A percentile compares a stretch with the other conserved stretches of the same genome.
Conservation (phyloP, 306 rosid genomes). For the Cucurbita argyrosperma region DNA sequence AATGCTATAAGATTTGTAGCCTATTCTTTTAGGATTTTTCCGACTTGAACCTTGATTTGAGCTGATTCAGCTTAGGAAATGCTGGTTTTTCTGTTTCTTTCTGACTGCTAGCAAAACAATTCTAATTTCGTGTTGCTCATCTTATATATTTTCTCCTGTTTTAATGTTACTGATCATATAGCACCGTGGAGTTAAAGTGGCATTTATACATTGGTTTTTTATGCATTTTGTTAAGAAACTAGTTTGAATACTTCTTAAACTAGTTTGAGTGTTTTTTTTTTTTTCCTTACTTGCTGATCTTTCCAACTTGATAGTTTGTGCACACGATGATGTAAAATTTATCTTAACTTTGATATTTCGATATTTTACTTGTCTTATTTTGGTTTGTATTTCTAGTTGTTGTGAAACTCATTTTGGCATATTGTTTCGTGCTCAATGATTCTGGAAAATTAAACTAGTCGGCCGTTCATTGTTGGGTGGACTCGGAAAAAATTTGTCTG, state of each 20-base stretch:
- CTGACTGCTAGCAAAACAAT: not conserved
- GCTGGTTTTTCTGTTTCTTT: not conserved
- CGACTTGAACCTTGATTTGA: not conserved
- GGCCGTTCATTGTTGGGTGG: conserved; percentile 58
- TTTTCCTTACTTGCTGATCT: not conserved
- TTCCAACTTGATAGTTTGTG: not conserved
- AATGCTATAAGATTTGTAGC: not conserved
- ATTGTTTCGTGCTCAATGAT: not conserved
- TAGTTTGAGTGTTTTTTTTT: not conserved
- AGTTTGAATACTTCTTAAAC: not conserved
- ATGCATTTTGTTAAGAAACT: no score
- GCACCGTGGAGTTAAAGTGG: not conserved
- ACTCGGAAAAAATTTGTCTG: conserved; percentile 30
- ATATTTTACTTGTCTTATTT: not conserved
- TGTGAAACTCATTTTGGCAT: not conserved
- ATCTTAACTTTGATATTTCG: not conserved
- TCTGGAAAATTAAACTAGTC: conserved; percentile 15
- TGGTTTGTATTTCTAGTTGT: not conserved
- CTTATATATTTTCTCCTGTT: not conserved
- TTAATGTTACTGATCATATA: not conserved
- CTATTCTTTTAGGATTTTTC: not conserved
- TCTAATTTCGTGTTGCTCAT: not conserved
- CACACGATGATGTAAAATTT: not conserved
- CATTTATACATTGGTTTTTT: not conserved
- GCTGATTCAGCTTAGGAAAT: not conserved